These are phyloP conservation scores for Kregervanrija pseudodelftensis DNA, from an alignment of 805 yeast genomes.

Conservation along the genomic window DNA sequence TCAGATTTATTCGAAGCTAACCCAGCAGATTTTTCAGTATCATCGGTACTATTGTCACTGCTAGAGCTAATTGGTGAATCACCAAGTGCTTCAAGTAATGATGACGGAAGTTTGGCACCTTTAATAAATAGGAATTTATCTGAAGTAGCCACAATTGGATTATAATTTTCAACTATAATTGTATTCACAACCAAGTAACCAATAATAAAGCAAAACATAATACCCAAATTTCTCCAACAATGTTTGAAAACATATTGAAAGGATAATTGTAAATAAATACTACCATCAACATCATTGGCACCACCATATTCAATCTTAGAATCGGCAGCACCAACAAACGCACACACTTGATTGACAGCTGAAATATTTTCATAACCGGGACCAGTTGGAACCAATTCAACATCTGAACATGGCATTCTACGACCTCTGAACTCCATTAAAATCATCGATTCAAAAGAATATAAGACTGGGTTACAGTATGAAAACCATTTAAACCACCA, in stretches of 20 bases:
- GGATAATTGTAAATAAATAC: slow-evolving; percentile 35
- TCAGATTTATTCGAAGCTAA: slow-evolving; percentile 10
- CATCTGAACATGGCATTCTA: slow-evolving; percentile 39
- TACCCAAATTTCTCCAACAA: slow-evolving; percentile 76
- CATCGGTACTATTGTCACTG: slow-evolving; percentile 6
- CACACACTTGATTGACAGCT: slow-evolving; percentile 38
- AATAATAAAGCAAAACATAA: slow-evolving; percentile 34
- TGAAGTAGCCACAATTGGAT: slow-evolving; percentile 24
- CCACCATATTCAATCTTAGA: slow-evolving; percentile 16
- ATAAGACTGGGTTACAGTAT: slow-evolving; percentile 41
- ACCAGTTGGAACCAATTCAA: slow-evolving; percentile 45
- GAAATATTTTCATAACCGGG: slow-evolving; percentile 40
- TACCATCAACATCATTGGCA: slow-evolving; percentile 42
- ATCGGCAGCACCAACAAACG: slow-evolving; percentile 40
- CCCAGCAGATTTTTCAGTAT: slow-evolving; percentile 1
- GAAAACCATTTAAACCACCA: slow-evolving; percentile 59
- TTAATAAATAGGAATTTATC: slow-evolving; percentile 28
- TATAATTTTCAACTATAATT: slow-evolving; percentile 24
- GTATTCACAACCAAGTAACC: slow-evolving; percentile 30
- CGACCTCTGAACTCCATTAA: slow-evolving; percentile 50
- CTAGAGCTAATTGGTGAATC: slow-evolving; percentile 10
- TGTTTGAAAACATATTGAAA: slow-evolving; percentile 50
- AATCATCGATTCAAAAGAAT: slow-evolving; percentile 48
- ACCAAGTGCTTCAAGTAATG: slow-evolving; percentile 25
- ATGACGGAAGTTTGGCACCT: slow-evolving; percentile 21